Evolutionary conservation across 768 basidiomycete genomes (phyloP), one percentile per base, ranked within the genome.

Genomic region (Tylopilus rubrobrunneus): DNA sequence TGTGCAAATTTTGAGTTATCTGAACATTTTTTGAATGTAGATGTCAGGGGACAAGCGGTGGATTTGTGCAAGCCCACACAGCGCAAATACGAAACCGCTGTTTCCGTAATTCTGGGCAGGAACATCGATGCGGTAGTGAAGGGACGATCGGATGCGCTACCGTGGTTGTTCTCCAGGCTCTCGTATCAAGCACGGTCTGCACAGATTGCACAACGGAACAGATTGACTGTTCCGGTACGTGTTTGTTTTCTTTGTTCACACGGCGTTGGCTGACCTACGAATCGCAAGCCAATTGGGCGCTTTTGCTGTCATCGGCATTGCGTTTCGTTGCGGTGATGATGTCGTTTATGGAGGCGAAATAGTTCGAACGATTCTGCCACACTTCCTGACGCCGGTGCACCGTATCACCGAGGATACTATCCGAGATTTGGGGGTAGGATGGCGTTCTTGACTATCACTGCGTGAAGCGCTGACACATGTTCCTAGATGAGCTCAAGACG

Each of bases 271-370:
- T 48, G 17, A 49, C 41, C 5, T 19, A 62, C 45, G 58, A 45
- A 33, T 21, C 39, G 23, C 63, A 97, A 92, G 72, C 76, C 1
- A 87, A 86, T 63, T 98, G 96, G 93, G 76, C 83, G 5, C 81
- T 87, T 28, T 89, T 92, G 53, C 89, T 93, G 0, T 70, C 87
- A 1, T 82, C 92, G 0, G 81, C 87, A 40, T 68, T 99, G 43
- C 86, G 90, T 15, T 97, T 93, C 87, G 97, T 98, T 62, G 97
- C 94, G 0, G 95, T 93, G 0, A 92, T 97, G 84, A 72, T 83
- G 3, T 83, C 87, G 2, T 71, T 81, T 62, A 83, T 98, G 78
- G 81, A 86, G 0, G 66, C 75, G 0, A 56, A 65, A 0, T 71
- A 75, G 17, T 74, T 92, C 0, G 83, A 89, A 59, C 74, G 71